Evolutionary conservation across 2,329 filamentous ascomycete genomes (phyloP).

Genomic region (Xylaria sp.): DNA sequence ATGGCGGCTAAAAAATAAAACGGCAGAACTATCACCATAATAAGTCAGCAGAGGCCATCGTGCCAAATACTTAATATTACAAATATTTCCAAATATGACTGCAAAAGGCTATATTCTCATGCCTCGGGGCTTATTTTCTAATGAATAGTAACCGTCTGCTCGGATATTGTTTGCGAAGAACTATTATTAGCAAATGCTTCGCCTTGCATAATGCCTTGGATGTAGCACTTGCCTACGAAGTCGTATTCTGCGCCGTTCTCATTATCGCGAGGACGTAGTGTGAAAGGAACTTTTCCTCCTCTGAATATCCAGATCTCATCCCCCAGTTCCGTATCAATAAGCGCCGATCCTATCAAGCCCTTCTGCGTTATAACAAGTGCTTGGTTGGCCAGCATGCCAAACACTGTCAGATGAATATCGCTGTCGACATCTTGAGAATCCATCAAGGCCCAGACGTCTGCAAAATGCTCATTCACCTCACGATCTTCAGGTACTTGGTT

Average conservation of each 20-base stretch:
- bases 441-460: slow-evolving; percentile 4
- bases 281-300: slow-evolving; percentile 12
- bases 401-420: background rate
- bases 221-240: slow-evolving; percentile 3
- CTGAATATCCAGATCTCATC: slow-evolving; percentile 8
- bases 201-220: slow-evolving; percentile 12
- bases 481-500: background rate
- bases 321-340: background rate
- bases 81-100: no score
- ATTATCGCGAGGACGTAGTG: background rate
- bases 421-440: background rate
- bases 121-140: background rate
- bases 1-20: no score
- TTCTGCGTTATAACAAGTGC: background rate
- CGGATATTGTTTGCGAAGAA: background rate
- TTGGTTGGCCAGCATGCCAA: slow-evolving; percentile 3
- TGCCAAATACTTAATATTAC: no score
- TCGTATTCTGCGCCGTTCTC: background rate
- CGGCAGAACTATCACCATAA: no score
- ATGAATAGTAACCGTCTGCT: background rate
- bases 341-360: slow-evolving; percentile 3
- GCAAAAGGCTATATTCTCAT: background rate
- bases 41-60: no score
- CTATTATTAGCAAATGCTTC: background rate
- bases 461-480: background rate